Base-by-base conservation (phyloP, 108 stramenopile species). In the Cyclotella cryptica region DNA sequence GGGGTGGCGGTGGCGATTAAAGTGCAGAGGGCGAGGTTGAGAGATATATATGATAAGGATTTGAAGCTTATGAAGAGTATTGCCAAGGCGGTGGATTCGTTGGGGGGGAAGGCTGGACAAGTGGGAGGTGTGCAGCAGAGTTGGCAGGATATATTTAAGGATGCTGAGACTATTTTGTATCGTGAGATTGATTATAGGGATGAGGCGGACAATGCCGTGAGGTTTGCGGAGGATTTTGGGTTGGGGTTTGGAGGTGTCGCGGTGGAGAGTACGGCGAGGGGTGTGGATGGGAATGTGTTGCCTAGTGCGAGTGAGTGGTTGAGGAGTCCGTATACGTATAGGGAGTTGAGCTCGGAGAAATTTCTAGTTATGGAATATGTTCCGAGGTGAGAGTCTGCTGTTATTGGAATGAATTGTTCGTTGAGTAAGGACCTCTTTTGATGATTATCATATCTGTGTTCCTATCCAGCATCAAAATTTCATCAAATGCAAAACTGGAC, bases 141-240 rank as follows among this genome's bases (percentile, higher is more conserved):
- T 42, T 96, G 97, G 90, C 78, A 73, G 4, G 71, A 72, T 52
- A 95, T 98, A 64, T 91, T 97, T 74, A 79, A 85, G 18, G 97
- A 98, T 84, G 95, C 96, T 22, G 96, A 96, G 70, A 68, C 67
- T 28, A 93, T 98, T 62, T 77, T 98, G 58, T 98, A 96, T 75
- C 86, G 98, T 12, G 98, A 98, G 73, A 98, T 98, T 66, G 97
- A 98, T 83, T 98, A 98, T 76, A 85, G 93, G 17, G 96, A 94
- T 55, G 98, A 98, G 84, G 96, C 95, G 17, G 89, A 85, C 6
- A 97, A 98, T 87, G 90, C 86, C 19, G 74, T 86, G 27, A 85
- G 94, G 19, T 97, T 98, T 79, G 86, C 89, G 11, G 74, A 75
- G 53, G 92, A 97, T 72, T 98, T 97, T 84, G 95, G 92, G 8